A percentile compares a stretch with the other conserved stretches of the same genome.
These are phyloP conservation scores for Fusarium equiseti DNA, from an alignment of 2,329 filamentous ascomycete species.

Conservation along the genomic window DNA sequence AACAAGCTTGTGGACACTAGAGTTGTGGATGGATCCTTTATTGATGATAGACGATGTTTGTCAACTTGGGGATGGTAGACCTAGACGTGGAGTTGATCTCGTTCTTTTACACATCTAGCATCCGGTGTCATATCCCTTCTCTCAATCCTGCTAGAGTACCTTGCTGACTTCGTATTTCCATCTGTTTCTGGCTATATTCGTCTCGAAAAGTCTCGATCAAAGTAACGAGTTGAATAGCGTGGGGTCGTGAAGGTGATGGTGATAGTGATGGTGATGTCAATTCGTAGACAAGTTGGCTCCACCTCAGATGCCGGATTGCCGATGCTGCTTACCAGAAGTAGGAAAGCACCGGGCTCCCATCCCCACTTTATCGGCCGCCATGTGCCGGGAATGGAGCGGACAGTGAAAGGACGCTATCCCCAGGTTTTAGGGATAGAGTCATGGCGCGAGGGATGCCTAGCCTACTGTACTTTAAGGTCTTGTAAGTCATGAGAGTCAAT, in stretches of 20 bases:
- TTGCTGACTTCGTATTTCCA: not conserved
- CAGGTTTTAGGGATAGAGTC: slow-evolving; percentile 18
- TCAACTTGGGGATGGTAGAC: not conserved
- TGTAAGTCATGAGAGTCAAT: not conserved
- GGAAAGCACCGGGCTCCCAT: slow-evolving; percentile 15
- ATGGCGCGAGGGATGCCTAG: slow-evolving; percentile 10
- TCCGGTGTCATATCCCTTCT: not conserved
- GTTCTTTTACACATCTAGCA: not conserved
- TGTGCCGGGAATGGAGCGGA: slow-evolving; percentile 35
- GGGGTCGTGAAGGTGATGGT: not conserved
- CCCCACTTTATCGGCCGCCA: slow-evolving; percentile 30
- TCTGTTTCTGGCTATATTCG: not conserved
- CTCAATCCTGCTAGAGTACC: not conserved
- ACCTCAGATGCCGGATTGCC: slow-evolving; percentile 44
- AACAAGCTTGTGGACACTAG: slow-evolving; percentile 31
- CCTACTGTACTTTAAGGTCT: not conserved
- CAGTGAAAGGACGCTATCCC: slow-evolving; percentile 16
- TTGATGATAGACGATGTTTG: slow-evolving; percentile 3
- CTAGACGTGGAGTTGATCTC: not conserved
- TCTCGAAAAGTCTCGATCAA: not conserved
- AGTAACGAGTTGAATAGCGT: slow-evolving; percentile 4
- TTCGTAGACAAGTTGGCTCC: slow-evolving; percentile 7
- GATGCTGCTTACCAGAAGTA: slow-evolving; percentile 25
- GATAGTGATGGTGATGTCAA: slow-evolving; percentile 33
- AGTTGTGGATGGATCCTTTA: slow-evolving; percentile 16